A percentile compares a stretch with the other conserved stretches of the same genome.
Conservation (phyloP, 257 asterid genomes). For the Capsicum pubescens region DNA sequence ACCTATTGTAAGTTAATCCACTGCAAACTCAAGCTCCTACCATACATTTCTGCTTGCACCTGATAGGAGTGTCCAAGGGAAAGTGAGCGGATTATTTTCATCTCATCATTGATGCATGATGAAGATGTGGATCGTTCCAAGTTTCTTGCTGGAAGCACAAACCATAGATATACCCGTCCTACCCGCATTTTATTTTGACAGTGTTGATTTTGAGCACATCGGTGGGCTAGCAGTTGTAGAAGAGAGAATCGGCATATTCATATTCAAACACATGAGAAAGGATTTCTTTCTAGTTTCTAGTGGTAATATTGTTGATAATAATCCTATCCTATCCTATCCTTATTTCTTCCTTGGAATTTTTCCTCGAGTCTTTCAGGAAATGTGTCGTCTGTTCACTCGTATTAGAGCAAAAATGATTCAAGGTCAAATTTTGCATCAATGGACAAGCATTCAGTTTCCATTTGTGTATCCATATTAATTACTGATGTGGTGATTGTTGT, state of each 20-base stretch:
- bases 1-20: slow-evolving; percentile 34
- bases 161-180: not conserved
- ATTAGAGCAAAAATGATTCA: not conserved
- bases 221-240: not conserved
- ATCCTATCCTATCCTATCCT: not conserved
- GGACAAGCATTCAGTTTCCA: not conserved
- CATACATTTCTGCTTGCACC: slow-evolving; percentile 6
- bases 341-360: not conserved
- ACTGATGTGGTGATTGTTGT: not conserved
- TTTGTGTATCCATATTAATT: not conserved
- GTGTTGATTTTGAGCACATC: not conserved
- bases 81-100: not conserved
- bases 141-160: not conserved
- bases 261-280: not conserved
- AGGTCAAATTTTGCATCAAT: not conserved
- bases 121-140: slow-evolving; percentile 4
- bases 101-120: slow-evolving; percentile 1
- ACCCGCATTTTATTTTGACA: not conserved
- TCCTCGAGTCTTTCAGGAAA: not conserved
- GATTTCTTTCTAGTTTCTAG: not conserved
- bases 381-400: not conserved
- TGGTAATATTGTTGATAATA: not conserved
- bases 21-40: not conserved
- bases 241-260: not conserved
- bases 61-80: not conserved